Percentiles rank a stretch among this genome's conserved stretches.
These are phyloP conservation scores for Phytomonas serpens DNA, from an alignment of 208 protist genomes.

Conservation along the genomic window DNA sequence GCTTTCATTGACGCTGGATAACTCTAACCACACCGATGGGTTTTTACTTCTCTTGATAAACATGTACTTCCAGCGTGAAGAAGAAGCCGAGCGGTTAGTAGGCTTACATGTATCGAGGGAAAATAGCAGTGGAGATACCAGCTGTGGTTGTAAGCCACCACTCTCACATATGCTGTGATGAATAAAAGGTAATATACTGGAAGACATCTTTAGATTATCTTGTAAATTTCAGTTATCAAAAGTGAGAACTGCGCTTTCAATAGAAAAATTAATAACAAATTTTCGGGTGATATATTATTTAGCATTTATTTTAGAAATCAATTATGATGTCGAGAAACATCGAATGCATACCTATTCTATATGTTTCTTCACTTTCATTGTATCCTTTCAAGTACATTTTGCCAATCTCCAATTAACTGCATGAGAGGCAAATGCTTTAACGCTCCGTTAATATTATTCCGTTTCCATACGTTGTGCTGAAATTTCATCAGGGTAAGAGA, in stretches of 20 bases:
- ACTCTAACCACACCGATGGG: slow-evolving; percentile 47
- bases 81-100: slow-evolving; percentile 6
- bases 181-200: slow-evolving; percentile 4
- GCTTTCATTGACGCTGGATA: slow-evolving; percentile 14
- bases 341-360: neutral
- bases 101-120: neutral
- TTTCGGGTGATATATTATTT: neutral
- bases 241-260: neutral
- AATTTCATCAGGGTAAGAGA: neutral
- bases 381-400: neutral
- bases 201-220: slow-evolving; percentile 37
- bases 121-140: neutral
- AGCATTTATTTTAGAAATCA: neutral
- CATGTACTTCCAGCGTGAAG: slow-evolving; percentile 69
- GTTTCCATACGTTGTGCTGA: neutral
- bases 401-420: neutral
- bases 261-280: neutral
- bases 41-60: slow-evolving; percentile 76
- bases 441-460: neutral
- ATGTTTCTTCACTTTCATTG: neutral
- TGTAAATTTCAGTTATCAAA: slow-evolving; percentile 27
- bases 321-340: neutral
- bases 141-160: neutral
- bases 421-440: neutral
- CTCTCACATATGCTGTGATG: neutral